Percentiles rank a stretch among this genome's conserved stretches.
phyloP scores from a whole-genome alignment of 148 eudicot genomes.

The Linanthus parryae region DNA sequence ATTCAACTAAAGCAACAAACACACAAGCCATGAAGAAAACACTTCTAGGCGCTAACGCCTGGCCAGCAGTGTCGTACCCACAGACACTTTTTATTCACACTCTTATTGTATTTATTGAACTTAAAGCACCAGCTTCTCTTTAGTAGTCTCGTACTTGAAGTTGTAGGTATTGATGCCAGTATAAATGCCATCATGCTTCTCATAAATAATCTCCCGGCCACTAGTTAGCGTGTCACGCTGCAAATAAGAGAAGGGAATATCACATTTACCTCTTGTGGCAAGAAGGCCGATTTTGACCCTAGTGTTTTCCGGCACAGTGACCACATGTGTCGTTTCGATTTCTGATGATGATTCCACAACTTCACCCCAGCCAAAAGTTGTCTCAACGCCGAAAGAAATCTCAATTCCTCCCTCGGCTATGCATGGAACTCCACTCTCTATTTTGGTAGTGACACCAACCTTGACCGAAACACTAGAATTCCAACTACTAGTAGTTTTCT shows the following conservation, averaged over 20 bases:
- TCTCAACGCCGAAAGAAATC: background rate
- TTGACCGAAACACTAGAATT: background rate
- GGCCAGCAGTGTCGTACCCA: no score
- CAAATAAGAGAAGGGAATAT: slow-evolving; percentile 3
- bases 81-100: no score
- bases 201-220: background rate
- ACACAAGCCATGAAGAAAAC: no score
- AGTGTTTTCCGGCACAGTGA: slow-evolving; percentile 1
- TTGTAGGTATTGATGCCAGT: slow-evolving; percentile 7
- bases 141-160: slow-evolving; percentile 1
- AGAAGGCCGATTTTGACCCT: background rate
- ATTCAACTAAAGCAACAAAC: no score
- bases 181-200: slow-evolving; percentile 1
- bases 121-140: no score
- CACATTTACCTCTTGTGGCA: slow-evolving; percentile 2
- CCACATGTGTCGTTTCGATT: background rate
- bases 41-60: no score
- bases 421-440: background rate
- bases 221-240: background rate
- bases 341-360: background rate
- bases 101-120: no score
- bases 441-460: background rate
- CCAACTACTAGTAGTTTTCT: slow-evolving; percentile 3
- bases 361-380: slow-evolving; percentile 1
- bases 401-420: background rate